Base-by-base conservation (phyloP, 495 filamentous ascomycete genomes). In the Aspergillus saccharolyticus region DNA sequence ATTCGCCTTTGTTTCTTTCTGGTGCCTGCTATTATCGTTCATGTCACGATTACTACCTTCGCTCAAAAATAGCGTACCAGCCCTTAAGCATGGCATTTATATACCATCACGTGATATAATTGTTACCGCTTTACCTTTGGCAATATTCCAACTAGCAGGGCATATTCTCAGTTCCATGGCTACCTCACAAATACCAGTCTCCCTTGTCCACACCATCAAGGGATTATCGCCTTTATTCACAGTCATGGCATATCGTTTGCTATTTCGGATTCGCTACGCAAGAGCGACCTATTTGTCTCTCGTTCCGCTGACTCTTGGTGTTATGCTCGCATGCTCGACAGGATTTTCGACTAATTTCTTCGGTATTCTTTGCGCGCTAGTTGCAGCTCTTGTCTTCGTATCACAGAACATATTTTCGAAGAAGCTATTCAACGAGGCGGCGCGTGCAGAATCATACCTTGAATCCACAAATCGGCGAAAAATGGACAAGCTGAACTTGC, bases 401-500 rank as follows among this genome's bases (percentile, higher is more conserved):
- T 96, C 91, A 0, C 94, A 99, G 67, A 99, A 99, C 67, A 99
- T 99, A 55, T 96, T 96, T 63, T 97, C 93, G 16, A 99, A 99
- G 70, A 90, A 90, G 54, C 82, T 99, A n/a, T 99, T 99, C 80
- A 97, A 96, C 68, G 91, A 96, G 70, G 91, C 88, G 21, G 87
- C 90, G 9, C 81, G 81, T 18, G 85, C 87, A 2, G 91, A 96
- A 70, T 81, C 84, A 16, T 87, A 95, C 18, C 80, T 83, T 2
- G 69, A 77, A 28, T 69, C 69, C 25, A 72, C 69, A 18, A 82
- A 79, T 57, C 67, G 74, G 52, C 83, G 83, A 45, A 97, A 96
- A 74, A 79, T 97, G 39, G 94, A 99, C 73, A 97, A 97, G 70
- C 82, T 99, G 25, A 99, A 99, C 64, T 80, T 99, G 4, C 82